A percentile compares a stretch with the other conserved stretches of the same genome.
These are phyloP conservation scores for Podila minutissima DNA, from an alignment of 192 early-diverging fungal species.

Conservation along the genomic window DNA sequence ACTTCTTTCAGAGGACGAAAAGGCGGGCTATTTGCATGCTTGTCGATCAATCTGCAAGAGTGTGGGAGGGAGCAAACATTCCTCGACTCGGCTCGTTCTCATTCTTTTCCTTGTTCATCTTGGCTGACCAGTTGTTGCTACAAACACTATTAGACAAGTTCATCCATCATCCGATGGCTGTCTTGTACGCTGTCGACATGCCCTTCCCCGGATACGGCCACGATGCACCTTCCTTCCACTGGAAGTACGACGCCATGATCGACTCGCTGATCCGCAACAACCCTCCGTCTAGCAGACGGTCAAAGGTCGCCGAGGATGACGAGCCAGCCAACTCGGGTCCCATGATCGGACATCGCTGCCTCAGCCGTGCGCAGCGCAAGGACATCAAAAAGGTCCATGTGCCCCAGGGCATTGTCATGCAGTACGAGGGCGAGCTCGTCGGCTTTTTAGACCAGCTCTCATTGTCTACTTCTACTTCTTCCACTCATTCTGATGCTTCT, in stretches of 20 bases:
- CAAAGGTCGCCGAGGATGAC: constrained; percentile 8
- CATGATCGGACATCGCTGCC: constrained; percentile 15
- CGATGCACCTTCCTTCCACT: constrained; percentile 54
- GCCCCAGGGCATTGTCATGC: constrained; percentile 56
- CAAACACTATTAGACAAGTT: constrained; percentile 57
- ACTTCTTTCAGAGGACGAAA: no score
- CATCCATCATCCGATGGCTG: constrained; percentile 60
- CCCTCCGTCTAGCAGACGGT: constrained; percentile 31
- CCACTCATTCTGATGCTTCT: constrained; percentile 12
- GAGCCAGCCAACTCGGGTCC: background rate
- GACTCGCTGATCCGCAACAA: constrained; percentile 49
- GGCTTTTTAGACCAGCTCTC: constrained; percentile 55
- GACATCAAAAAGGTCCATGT: constrained; percentile 61
- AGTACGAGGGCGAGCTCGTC: constrained; percentile 57
- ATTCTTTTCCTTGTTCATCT: background rate
- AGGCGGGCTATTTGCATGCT: no score
- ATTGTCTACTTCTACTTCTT: constrained; percentile 10
- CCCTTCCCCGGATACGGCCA: constrained; percentile 57
- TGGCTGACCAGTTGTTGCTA: background rate
- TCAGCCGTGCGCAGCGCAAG: constrained; percentile 51
- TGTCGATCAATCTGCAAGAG: no score
- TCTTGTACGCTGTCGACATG: constrained; percentile 59
- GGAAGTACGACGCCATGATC: constrained; percentile 54
- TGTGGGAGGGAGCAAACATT: no score
- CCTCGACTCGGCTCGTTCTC: no score